These are phyloP conservation scores for Zanthoxylum bungeanum DNA, from an alignment of 345 rosid genomes.

Conservation along the genomic window DNA sequence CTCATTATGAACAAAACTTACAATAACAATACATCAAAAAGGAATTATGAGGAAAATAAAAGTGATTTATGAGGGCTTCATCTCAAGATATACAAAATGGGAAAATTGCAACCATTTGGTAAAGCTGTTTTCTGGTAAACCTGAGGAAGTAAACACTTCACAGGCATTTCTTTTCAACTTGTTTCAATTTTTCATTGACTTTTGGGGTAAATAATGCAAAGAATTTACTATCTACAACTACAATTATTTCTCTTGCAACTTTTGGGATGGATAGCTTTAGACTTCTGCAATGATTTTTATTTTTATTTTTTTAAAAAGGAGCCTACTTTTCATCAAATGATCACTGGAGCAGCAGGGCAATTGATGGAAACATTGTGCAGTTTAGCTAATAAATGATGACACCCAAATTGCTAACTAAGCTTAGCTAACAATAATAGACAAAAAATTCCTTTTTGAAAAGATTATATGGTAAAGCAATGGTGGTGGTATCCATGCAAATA, in stretches of 20 bases:
- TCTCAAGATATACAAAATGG: background rate
- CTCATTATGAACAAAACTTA: background rate
- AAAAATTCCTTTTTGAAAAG: background rate
- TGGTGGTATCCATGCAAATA: conserved; percentile 3
- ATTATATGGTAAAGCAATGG: background rate
- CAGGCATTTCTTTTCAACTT: background rate
- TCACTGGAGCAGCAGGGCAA: background rate
- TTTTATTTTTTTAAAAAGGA: background rate
- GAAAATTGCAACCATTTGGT: background rate
- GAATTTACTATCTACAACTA: background rate
- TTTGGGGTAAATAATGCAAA: background rate
- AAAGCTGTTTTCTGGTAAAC: background rate
- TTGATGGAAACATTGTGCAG: conserved; percentile 4
- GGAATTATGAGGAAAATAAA: background rate
- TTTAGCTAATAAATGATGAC: background rate
- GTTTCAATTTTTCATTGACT: background rate
- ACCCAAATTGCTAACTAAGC: background rate
- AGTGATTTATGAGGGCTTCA: background rate
- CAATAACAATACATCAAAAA: background rate
- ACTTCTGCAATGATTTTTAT: background rate
- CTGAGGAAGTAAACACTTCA: background rate
- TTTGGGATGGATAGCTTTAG: background rate
- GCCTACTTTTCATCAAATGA: conserved; percentile 10
- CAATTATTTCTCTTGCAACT: background rate
- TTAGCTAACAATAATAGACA: background rate